These are phyloP conservation scores for Aureobasidium sp. DNA, from an alignment of 2,329 filamentous ascomycete species.

Conservation along the genomic window DNA sequence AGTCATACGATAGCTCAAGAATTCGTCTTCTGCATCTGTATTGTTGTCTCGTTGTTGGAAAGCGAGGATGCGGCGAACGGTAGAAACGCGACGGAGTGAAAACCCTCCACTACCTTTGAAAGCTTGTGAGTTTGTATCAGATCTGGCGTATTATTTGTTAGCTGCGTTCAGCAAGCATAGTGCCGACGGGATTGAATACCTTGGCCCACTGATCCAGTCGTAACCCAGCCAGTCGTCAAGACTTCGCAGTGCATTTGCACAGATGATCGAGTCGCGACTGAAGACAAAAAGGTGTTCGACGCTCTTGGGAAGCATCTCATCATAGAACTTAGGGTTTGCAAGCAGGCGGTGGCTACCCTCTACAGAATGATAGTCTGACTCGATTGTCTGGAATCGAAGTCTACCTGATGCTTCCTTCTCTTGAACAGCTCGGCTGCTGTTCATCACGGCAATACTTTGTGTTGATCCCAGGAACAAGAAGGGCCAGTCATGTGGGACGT, in stretches of 20 bases:
- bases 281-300: background rate
- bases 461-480: constrained; percentile 1
- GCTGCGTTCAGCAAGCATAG: background rate
- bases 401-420: background rate
- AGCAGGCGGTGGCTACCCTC: background rate
- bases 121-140: background rate
- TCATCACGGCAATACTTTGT: background rate
- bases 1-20: background rate
- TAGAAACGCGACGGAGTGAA: background rate
- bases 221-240: background rate
- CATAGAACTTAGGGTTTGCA: background rate
- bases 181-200: background rate
- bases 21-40: background rate
- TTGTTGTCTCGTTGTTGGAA: background rate
- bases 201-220: background rate
- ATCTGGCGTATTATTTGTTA: background rate
- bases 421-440: background rate
- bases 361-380: background rate
- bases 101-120: background rate
- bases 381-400: background rate
- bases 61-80: background rate
- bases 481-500: background rate
- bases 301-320: background rate
- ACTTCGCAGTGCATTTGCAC: background rate
- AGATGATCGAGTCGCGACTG: background rate